Conservation (phyloP, 345 rosid genomes). For the Euphorbia lathyris region DNA sequence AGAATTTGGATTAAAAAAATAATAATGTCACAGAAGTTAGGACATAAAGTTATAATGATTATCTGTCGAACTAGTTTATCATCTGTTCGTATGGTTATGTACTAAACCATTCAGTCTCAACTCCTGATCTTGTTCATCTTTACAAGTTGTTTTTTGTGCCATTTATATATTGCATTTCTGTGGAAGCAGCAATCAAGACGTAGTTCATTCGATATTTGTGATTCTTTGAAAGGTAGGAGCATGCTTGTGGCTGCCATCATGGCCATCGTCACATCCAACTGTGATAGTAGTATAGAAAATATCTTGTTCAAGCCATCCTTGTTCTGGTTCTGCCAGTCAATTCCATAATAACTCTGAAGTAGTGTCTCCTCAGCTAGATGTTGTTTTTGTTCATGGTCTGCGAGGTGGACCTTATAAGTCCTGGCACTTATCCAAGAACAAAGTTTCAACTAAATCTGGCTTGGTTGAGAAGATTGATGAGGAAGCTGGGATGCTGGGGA, state of each 20-base stretch:
- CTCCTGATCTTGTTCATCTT: slow-evolving; percentile 25
- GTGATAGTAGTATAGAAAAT: slow-evolving; percentile 54
- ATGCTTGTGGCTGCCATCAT: slow-evolving; percentile 98
- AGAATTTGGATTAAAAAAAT: not conserved
- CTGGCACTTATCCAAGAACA: slow-evolving; percentile 90
- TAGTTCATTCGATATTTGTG: slow-evolving; percentile 91
- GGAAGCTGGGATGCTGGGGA: slow-evolving; percentile 96
- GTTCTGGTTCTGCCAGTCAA: slow-evolving; percentile 33
- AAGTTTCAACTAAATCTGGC: slow-evolving; percentile 87
- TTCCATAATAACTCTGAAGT: slow-evolving; percentile 32
- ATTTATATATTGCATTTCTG: slow-evolving; percentile 78
- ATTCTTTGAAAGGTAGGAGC: slow-evolving; percentile 99
- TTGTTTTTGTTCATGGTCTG: slow-evolving; percentile 90
- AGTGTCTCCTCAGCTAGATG: slow-evolving; percentile 61
- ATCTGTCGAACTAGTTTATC: not conserved
- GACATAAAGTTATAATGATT: not conserved
- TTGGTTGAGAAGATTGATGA: slow-evolving; percentile 94
- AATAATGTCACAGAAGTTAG: not conserved
- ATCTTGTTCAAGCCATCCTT: slow-evolving; percentile 52
- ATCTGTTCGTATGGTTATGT: not conserved
- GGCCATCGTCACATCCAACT: slow-evolving; percentile 93
- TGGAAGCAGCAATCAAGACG: slow-evolving; percentile 97
- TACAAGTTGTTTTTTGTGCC: slow-evolving; percentile 40
- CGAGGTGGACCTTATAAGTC: slow-evolving; percentile 95
- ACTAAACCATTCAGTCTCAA: slow-evolving; percentile 5